Conservation (phyloP, 495 filamentous ascomycete genomes). For the Terfezia boudieri region DNA sequence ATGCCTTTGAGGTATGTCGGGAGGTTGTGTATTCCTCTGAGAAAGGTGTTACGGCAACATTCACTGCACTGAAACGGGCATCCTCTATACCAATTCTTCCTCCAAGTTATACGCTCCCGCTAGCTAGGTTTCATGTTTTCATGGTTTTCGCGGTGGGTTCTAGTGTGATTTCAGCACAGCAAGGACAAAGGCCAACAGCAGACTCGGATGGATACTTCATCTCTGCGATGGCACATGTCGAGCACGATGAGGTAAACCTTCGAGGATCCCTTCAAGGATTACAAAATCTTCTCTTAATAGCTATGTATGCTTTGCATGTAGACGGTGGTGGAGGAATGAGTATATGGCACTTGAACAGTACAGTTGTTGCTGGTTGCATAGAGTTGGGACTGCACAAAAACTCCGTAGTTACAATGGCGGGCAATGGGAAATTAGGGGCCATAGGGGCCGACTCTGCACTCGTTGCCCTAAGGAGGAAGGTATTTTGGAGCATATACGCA, state of each 20-base stretch:
- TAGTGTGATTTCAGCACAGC: constrained; percentile 10
- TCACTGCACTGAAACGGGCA: not conserved
- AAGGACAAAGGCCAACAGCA: not conserved
- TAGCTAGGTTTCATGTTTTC: constrained; percentile 17
- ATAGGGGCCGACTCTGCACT: constrained; percentile 1
- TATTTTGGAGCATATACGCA: constrained; percentile 31
- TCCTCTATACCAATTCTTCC: constrained; percentile 6
- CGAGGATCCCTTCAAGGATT: constrained; percentile 14
- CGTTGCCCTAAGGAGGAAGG: constrained; percentile 17
- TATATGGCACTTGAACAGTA: constrained; percentile 17
- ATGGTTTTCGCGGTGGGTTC: constrained; percentile 16
- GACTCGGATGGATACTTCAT: constrained; percentile 18
- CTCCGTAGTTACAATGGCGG: constrained; percentile 1
- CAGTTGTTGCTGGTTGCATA: constrained; percentile 16
- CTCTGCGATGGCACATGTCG: constrained; percentile 9
- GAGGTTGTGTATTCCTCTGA: constrained; percentile 8
- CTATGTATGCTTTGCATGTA: constrained; percentile 13
- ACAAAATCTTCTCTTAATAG: constrained; percentile 12
- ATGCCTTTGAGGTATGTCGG: constrained; percentile 14
- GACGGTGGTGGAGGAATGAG: constrained; percentile 7
- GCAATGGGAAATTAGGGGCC: not conserved
- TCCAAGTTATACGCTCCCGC: constrained; percentile 8
- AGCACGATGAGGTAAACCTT: constrained; percentile 9
- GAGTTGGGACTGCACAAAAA: constrained; percentile 17
- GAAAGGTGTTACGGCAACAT: not conserved